Evolutionary conservation across 2,329 filamentous ascomycete species (phyloP).

Genomic region (Helicocarpus griseus): DNA sequence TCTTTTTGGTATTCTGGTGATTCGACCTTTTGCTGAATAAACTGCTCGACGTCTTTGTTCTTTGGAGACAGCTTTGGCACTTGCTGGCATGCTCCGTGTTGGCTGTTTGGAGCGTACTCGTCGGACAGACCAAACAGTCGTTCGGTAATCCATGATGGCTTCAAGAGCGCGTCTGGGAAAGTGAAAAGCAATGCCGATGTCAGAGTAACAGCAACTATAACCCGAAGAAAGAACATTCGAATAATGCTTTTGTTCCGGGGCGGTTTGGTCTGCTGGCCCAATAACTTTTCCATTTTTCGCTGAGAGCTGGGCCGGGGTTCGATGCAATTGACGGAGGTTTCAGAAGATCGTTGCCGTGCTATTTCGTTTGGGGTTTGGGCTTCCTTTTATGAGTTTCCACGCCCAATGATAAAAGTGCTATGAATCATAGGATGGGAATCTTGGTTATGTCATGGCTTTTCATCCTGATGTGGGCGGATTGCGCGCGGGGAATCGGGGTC

Average conservation of each 20-base stretch:
- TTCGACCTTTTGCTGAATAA: conserved; percentile 10
- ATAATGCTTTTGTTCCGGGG: background rate
- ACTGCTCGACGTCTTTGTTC: conserved; percentile 12
- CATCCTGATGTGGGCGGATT: too few species aligned
- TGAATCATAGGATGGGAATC: too few species aligned
- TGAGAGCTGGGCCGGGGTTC: too few species aligned
- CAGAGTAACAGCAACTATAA: background rate
- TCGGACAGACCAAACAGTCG: background rate
- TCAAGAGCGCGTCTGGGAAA: background rate
- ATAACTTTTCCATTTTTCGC: background rate
- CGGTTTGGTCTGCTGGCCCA: background rate
- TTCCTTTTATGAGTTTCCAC: too few species aligned
- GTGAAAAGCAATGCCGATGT: background rate
- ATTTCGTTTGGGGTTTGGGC: too few species aligned
- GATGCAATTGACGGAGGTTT: too few species aligned
- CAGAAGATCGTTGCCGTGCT: too few species aligned
- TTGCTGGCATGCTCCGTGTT: conserved; percentile 6
- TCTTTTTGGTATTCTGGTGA: conserved; percentile 7
- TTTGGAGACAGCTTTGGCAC: conserved; percentile 13
- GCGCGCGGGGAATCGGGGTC: too few species aligned
- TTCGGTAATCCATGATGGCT: background rate
- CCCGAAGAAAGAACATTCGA: background rate
- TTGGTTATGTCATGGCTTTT: too few species aligned
- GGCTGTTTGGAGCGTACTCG: background rate
- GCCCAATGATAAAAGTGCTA: too few species aligned